These are phyloP conservation scores for Dovyalis caffra DNA, from an alignment of 345 rosid genomes.

Conservation along the genomic window DNA sequence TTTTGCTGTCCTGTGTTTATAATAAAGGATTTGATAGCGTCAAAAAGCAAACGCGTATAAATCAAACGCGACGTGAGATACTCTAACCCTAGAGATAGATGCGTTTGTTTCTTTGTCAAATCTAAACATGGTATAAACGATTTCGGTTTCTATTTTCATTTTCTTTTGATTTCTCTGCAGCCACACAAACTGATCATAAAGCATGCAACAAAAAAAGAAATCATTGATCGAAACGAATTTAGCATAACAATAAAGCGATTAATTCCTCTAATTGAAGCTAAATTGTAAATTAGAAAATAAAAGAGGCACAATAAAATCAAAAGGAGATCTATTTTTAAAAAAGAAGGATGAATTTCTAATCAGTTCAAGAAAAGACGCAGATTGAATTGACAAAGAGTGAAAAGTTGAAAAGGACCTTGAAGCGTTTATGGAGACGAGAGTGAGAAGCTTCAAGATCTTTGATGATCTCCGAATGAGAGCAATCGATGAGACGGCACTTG, in stretches of 20 bases:
- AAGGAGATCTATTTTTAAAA: too few species aligned
- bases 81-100: background rate
- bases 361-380: too few species aligned
- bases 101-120: background rate
- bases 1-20: too few species aligned
- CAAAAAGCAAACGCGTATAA: background rate
- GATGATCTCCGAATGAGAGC: constrained; percentile 52
- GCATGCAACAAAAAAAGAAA: too few species aligned
- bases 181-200: background rate
- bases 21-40: background rate
- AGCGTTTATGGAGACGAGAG: constrained; percentile 54
- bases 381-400: background rate
- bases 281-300: too few species aligned
- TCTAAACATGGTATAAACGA: background rate
- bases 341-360: too few species aligned
- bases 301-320: too few species aligned
- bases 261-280: too few species aligned
- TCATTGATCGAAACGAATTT: too few species aligned
- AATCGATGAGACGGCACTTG: constrained; percentile 41
- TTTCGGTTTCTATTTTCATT: background rate
- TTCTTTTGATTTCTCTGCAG: background rate
- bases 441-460: constrained; percentile 51
- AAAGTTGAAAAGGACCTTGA: constrained; percentile 34
- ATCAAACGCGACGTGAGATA: background rate
- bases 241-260: too few species aligned